These are phyloP conservation scores for Diaporthe destruens DNA, from an alignment of 2,329 filamentous ascomycete species.

Conservation along the genomic window DNA sequence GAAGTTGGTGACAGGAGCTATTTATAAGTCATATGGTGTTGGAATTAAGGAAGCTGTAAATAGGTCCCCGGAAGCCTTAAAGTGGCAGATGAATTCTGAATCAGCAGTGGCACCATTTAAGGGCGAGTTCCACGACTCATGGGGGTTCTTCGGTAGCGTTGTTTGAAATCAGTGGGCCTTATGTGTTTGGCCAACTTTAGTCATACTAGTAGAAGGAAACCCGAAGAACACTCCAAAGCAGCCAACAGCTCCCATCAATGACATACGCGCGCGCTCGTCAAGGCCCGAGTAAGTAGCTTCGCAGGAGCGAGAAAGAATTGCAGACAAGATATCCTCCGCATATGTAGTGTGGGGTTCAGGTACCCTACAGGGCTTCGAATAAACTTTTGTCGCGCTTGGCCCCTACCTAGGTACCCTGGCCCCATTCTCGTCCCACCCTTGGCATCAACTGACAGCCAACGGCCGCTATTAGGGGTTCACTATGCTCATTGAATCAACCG, in stretches of 20 bases:
- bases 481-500: neutral
- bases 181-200: slow-evolving; percentile 9
- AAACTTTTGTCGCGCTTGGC: slow-evolving; percentile 11
- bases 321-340: neutral
- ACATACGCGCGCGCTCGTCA: slow-evolving; percentile 6
- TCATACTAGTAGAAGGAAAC: neutral
- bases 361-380: slow-evolving; percentile 23
- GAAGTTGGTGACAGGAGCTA: neutral
- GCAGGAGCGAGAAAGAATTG: neutral
- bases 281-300: neutral
- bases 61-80: neutral
- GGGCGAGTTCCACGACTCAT: neutral
- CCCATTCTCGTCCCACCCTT: slow-evolving; percentile 2
- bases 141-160: neutral
- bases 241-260: neutral
- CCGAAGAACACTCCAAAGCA: neutral
- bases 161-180: slow-evolving; percentile 18
- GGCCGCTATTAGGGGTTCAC: slow-evolving; percentile 2
- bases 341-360: neutral
- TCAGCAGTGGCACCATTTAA: neutral
- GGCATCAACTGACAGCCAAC: slow-evolving; percentile 29
- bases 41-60: neutral
- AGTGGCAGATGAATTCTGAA: neutral
- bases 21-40: neutral
- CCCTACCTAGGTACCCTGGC: neutral